Conservation (phyloP, 306 rosid species). For the Malus sylvestris region DNA sequence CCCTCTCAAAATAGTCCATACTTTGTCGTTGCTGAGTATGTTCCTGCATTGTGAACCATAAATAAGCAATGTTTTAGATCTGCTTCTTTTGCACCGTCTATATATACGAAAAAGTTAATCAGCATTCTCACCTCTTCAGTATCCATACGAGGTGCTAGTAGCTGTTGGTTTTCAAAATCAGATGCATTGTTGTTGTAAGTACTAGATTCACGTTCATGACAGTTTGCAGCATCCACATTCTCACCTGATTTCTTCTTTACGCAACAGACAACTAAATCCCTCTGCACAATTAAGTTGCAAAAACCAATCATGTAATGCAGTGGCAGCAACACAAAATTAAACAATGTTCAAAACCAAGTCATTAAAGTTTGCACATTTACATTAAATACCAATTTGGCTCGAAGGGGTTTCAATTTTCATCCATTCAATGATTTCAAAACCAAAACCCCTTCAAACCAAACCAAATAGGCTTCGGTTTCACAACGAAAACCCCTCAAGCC, state of each 20-base stretch:
- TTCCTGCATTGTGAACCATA: conserved; percentile 19
- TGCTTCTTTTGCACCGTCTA: not conserved
- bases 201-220: conserved; percentile 29
- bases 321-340: not conserved
- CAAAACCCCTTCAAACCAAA: not conserved
- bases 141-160: not conserved
- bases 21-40: not conserved
- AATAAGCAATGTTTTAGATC: conserved; percentile 3
- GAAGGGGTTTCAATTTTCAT: not conserved
- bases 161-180: conserved; percentile 4
- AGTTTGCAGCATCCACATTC: not conserved
- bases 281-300: conserved; percentile 29
- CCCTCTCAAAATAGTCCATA: not conserved
- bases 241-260: conserved; percentile 25
- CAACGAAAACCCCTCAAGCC: not conserved
- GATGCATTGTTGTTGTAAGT: not conserved
- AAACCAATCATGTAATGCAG: not conserved
- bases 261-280: conserved; percentile 39
- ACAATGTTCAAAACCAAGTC: not conserved
- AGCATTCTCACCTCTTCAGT: conserved; percentile 32
- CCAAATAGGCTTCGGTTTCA: not conserved
- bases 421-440: not conserved
- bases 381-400: not conserved
- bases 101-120: not conserved
- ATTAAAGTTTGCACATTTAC: not conserved